These are phyloP conservation scores for Rhizoclosmatium globosum DNA, from an alignment of 192 early-diverging fungal genomes.

Conservation along the genomic window DNA sequence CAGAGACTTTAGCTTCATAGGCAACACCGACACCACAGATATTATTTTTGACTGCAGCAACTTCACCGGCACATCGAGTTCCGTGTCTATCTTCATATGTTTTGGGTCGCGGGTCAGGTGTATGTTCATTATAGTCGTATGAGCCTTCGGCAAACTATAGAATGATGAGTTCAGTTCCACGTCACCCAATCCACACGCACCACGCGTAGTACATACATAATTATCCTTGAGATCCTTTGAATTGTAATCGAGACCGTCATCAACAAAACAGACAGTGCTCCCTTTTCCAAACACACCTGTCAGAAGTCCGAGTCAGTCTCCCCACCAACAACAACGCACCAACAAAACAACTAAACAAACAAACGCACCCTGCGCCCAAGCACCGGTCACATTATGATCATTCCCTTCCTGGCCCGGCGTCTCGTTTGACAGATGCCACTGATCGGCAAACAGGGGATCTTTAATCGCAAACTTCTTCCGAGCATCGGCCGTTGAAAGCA, in stretches of 20 bases:
- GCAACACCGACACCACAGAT: slow-evolving; percentile 96
- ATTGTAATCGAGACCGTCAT: slow-evolving; percentile 93
- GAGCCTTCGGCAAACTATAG: slow-evolving; percentile 81
- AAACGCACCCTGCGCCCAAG: slow-evolving; percentile 83
- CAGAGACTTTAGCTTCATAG: slow-evolving; percentile 84
- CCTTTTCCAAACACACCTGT: slow-evolving; percentile 85
- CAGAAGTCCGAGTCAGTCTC: slow-evolving; percentile 1
- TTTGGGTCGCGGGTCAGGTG: slow-evolving; percentile 75
- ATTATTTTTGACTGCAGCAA: slow-evolving; percentile 89
- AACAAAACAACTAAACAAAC: neutral
- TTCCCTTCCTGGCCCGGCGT: slow-evolving; percentile 59
- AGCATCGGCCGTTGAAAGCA: slow-evolving; percentile 27
- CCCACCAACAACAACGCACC: neutral
- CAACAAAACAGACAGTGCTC: slow-evolving; percentile 89
- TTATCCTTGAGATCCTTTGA: slow-evolving; percentile 84
- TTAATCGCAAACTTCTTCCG: slow-evolving; percentile 58
- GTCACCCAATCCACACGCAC: neutral
- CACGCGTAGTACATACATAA: slow-evolving; percentile 71
- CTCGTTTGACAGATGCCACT: slow-evolving; percentile 81
- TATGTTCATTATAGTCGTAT: slow-evolving; percentile 93
- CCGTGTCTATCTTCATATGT: slow-evolving; percentile 88
- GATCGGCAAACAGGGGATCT: slow-evolving; percentile 79
- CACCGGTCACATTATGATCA: slow-evolving; percentile 93
- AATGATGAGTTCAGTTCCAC: neutral
- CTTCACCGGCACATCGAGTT: slow-evolving; percentile 97